These are phyloP conservation scores for Trichosporon sp. DNA, from an alignment of 1,284 basidiomycete genomes.

Conservation along the genomic window DNA sequence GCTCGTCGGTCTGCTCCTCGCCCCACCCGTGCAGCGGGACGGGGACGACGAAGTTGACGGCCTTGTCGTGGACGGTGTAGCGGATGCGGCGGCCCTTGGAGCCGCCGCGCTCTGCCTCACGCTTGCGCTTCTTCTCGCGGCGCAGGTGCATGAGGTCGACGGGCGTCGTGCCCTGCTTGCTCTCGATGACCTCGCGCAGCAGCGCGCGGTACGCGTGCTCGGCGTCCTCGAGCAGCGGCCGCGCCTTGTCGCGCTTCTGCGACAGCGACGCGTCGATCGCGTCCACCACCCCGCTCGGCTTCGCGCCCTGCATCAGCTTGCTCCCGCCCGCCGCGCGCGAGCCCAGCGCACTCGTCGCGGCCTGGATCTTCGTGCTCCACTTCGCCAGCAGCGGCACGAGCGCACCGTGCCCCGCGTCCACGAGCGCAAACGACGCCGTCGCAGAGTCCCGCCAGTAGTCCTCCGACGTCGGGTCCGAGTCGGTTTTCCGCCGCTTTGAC, in stretches of 20 bases:
- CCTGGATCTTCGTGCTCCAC: constrained; percentile 90
- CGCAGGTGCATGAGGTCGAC: constrained; percentile 36
- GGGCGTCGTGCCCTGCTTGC: constrained; percentile 33
- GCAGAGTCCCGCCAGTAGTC: constrained; percentile 37
- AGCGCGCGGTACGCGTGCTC: constrained; percentile 87
- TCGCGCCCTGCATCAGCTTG: constrained; percentile 61
- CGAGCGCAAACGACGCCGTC: constrained; percentile 34
- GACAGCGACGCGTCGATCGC: constrained; percentile 39
- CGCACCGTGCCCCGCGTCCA: constrained; percentile 61
- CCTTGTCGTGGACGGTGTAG: constrained; percentile 87
- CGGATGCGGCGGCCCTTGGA: constrained; percentile 85
- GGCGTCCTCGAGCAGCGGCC: constrained; percentile 58
- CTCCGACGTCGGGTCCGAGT: constrained; percentile 20
- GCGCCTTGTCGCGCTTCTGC: constrained; percentile 29
- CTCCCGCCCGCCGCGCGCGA: constrained; percentile 38
- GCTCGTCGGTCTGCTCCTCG: constrained; percentile 86
- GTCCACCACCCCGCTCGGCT: constrained; percentile 49
- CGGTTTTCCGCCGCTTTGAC: constrained; percentile 8
- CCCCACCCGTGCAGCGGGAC: constrained; percentile 71
- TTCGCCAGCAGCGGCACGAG: constrained; percentile 73
- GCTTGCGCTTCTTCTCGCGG: constrained; percentile 60
- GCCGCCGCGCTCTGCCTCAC: constrained; percentile 84
- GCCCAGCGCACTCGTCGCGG: constrained; percentile 60
- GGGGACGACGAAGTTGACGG: constrained; percentile 91
- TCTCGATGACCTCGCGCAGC: constrained; percentile 79